Base-by-base conservation (phyloP, 2,329 filamentous ascomycete genomes). In the Paracoccidioides brasiliensis region DNA sequence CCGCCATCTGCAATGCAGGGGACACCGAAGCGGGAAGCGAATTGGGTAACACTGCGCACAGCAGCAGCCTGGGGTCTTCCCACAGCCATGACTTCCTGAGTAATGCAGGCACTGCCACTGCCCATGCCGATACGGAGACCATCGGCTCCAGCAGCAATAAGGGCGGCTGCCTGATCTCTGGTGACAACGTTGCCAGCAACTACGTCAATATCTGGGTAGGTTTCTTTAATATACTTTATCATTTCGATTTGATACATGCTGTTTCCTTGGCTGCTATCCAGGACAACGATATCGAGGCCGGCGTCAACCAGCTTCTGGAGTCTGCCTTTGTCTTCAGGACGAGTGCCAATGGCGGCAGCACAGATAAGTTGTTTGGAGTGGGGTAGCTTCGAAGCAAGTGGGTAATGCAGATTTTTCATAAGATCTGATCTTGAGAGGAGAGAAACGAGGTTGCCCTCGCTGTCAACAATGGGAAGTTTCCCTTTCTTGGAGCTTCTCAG, bases 141-240 rank as follows among this genome's bases (percentile, higher is more conserved):
- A 70, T 98, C 93, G 57, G 88, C 91, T 69, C 93, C 93, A 62
- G 91, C 93, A 59, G 87, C 88, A 67, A 98, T 97, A 63, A 98
- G 78, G 60, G 81, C 77, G 54, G 94, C 93, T 63, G 93, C 93
- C 78, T 98, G 93, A 71, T 97, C 91, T 55, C 91, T 85, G 56
- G 93, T 98, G 66, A 98, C 93, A 63, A 98, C 93, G 75, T 98
- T 98, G 76, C 93, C 93, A 69, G 87, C 94, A 69, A 98, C 95
- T 69, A 98, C 93, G 64, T 98, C 90, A 60, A 98, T 79, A 52
- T 78, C 76, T 37, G 91, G 89, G 77, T 84, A 91, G 64, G 84
- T 88, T 63, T 84, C 72, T 80, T 98, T 98, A 77, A 93, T 80
- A 79, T 85, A 97, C 75, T 90, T 90, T 78, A 98, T 83, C 93